Percentiles rank a stretch among this genome's conserved stretches.
phyloP scores from a whole-genome alignment of 169 alveolate species.

The Eimeria acervulina region DNA sequence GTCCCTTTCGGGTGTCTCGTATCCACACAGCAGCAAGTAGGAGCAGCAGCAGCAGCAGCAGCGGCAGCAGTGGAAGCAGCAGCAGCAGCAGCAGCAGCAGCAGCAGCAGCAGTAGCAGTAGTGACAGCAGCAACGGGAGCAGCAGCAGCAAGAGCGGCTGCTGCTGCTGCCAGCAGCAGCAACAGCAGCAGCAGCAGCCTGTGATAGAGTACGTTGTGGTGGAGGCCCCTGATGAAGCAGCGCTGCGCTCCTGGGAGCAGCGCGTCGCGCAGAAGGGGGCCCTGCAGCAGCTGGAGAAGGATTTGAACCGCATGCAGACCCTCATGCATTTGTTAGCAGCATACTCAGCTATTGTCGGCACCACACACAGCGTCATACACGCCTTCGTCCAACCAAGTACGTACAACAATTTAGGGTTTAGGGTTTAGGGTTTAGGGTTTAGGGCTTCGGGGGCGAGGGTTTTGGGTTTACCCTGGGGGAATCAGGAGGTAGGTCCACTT shows the following conservation, averaged over 20 bases:
- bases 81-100: slow-evolving; percentile 11
- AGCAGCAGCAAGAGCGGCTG: not conserved
- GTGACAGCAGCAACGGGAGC: slow-evolving; percentile 23
- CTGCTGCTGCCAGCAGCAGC: not conserved
- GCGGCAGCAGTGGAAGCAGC: not conserved
- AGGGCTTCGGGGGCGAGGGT: not conserved
- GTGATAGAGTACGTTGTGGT: slow-evolving; percentile 33
- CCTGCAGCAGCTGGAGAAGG: slow-evolving; percentile 53
- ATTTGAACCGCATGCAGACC: slow-evolving; percentile 79
- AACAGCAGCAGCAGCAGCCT: slow-evolving; percentile 27
- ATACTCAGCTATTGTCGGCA: slow-evolving; percentile 69
- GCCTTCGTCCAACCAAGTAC: slow-evolving; percentile 80
- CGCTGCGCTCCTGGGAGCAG: slow-evolving; percentile 34
- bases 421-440: slow-evolving; percentile 14
- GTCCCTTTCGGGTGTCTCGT: slow-evolving; percentile 58
- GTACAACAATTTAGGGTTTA: not conserved
- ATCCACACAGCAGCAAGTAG: not conserved
- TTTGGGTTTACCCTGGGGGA: too few species aligned
- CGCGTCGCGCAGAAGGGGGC: slow-evolving; percentile 24
- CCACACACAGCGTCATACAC: slow-evolving; percentile 57
- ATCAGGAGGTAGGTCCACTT: too few species aligned
- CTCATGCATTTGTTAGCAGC: slow-evolving; percentile 74
- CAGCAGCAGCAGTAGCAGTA: slow-evolving; percentile 20
- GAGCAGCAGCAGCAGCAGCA: slow-evolving; percentile 16
- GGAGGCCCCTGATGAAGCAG: slow-evolving; percentile 39